These are phyloP conservation scores for Boletus rubropictus DNA, from an alignment of 768 basidiomycete species.

Conservation along the genomic window DNA sequence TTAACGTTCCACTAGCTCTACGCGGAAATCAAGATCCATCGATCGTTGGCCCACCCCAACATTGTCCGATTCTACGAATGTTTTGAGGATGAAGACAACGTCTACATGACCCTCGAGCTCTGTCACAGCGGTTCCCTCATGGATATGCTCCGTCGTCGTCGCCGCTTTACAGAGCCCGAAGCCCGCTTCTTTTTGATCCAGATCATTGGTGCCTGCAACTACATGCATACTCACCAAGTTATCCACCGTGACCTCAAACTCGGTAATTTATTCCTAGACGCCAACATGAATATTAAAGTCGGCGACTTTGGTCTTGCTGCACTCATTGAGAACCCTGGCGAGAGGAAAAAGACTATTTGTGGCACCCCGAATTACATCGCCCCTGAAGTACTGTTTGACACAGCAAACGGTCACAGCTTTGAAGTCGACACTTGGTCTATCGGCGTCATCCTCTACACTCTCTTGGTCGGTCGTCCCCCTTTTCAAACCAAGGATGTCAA, in stretches of 20 bases:
- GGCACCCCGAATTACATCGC: conserved; percentile 99
- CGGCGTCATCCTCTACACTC: conserved; percentile 94
- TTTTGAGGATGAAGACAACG: conserved; percentile 92
- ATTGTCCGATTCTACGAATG: conserved; percentile 90
- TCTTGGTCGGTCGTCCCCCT: conserved; percentile 90
- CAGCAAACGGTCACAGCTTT: conserved; percentile 93
- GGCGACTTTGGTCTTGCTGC: conserved; percentile 98
- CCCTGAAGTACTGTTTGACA: conserved; percentile 94
- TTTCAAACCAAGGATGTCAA: conserved; percentile 99
- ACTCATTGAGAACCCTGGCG: conserved; percentile 91
- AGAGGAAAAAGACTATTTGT: conserved; percentile 98
- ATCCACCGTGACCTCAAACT: conserved; percentile 98
- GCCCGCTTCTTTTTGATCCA: conserved; percentile 91
- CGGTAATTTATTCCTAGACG: conserved; percentile 90
- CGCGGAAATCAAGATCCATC: conserved; percentile 98
- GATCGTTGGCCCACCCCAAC: conserved; percentile 84
- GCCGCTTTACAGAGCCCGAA: conserved; percentile 88
- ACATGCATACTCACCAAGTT: conserved; percentile 95
- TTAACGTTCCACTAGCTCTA: conserved; percentile 59
- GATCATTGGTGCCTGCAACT: conserved; percentile 91
- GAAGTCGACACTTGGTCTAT: conserved; percentile 99
- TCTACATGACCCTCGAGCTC: conserved; percentile 95
- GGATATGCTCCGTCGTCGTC: conserved; percentile 84
- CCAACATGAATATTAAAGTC: conserved; percentile 91
- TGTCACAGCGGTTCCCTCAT: conserved; percentile 87